Percentiles rank a stretch among this genome's conserved stretches.
These are phyloP conservation scores for Posidonia oceanica DNA, from an alignment of 116 monocot genomes.

Conservation along the genomic window DNA sequence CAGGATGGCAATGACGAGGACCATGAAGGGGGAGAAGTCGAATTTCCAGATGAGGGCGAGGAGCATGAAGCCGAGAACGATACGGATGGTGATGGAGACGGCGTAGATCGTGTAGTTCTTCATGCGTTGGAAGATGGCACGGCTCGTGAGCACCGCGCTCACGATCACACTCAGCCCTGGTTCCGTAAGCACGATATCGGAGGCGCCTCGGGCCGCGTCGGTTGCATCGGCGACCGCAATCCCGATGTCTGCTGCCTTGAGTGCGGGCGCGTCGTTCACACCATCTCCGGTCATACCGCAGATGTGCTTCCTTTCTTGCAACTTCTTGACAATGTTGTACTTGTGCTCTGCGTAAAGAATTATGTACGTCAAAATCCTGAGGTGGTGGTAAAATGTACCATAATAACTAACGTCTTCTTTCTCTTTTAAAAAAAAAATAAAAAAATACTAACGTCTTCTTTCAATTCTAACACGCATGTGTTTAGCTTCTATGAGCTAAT, in stretches of 20 bases:
- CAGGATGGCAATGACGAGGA: constrained; percentile 84
- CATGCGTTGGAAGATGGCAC: constrained; percentile 80
- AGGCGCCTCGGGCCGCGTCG: constrained; percentile 68
- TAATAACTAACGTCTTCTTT: no score
- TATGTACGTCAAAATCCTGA: neutral
- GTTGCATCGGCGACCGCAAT: constrained; percentile 87
- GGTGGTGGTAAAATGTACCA: no score
- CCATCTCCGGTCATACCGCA: constrained; percentile 90
- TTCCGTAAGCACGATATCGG: constrained; percentile 78
- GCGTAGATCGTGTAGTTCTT: constrained; percentile 80
- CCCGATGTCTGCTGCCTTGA: constrained; percentile 82
- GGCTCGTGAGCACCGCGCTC: constrained; percentile 65
- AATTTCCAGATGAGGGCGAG: constrained; percentile 78
- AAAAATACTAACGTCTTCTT: neutral
- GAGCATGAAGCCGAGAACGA: constrained; percentile 52
- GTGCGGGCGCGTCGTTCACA: constrained; percentile 75
- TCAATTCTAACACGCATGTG: no score
- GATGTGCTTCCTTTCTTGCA: constrained; percentile 73
- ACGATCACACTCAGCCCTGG: constrained; percentile 77
- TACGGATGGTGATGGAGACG: constrained; percentile 62
- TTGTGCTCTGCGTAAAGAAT: constrained; percentile 41
- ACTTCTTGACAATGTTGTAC: constrained; percentile 67
- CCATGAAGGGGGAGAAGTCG: constrained; percentile 96
- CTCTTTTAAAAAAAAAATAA: no score
- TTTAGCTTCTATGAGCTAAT: no score